phyloP scores from a whole-genome alignment of 192 early-diverging fungal genomes.

The Coemansia reversa region DNA sequence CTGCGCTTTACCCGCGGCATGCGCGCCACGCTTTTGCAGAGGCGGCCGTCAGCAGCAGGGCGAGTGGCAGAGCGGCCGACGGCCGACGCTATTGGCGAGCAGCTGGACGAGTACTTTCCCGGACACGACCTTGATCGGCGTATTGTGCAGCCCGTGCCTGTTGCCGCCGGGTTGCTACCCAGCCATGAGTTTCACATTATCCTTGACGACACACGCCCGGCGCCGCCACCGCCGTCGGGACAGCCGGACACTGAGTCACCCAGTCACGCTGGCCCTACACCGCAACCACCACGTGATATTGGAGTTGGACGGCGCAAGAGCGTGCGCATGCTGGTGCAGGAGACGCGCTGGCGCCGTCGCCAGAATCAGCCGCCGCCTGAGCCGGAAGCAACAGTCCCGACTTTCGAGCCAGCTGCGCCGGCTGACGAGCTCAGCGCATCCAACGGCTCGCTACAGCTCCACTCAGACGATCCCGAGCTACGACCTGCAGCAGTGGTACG shows the following conservation, averaged over 20 bases:
- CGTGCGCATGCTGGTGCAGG: conserved; percentile 56
- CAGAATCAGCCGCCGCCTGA: conserved; percentile 5
- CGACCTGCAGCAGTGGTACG: conserved; percentile 35
- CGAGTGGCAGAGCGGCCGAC: conserved; percentile 57
- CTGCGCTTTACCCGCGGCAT: conserved; percentile 51
- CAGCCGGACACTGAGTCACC: neutral
- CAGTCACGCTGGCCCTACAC: neutral
- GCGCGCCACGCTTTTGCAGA: conserved; percentile 43
- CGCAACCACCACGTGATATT: neutral
- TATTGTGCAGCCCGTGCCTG: conserved; percentile 58
- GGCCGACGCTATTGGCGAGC: conserved; percentile 63
- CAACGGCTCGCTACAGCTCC: conserved; percentile 3
- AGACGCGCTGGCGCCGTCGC: conserved; percentile 30
- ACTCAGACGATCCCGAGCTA: conserved; percentile 6
- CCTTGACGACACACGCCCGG: conserved; percentile 23
- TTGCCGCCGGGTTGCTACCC: conserved; percentile 28
- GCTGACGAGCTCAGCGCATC: neutral
- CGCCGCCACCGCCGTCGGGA: neutral
- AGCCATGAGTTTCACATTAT: conserved; percentile 44
- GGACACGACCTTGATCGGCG: conserved; percentile 72
- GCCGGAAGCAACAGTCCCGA: neutral
- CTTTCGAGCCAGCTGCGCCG: neutral
- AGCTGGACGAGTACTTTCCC: conserved; percentile 72
- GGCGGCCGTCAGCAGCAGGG: conserved; percentile 23
- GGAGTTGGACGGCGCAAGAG: conserved; percentile 49